Evolutionary conservation across 192 early-diverging fungal genomes (phyloP).

Genomic region (Linnemannia elongata): DNA sequence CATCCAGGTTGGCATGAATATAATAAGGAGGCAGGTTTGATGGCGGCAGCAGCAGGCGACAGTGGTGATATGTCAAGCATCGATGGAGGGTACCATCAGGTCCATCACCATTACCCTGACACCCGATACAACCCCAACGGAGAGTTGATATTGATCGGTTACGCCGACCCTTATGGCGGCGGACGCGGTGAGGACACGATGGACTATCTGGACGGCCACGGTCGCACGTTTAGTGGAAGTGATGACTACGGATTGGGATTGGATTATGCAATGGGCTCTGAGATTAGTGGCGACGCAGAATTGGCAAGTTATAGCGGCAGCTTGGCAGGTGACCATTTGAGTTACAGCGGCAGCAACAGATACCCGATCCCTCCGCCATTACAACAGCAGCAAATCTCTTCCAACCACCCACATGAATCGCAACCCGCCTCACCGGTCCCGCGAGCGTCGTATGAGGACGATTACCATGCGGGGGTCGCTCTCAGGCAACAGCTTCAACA

Average conservation of each 20-base stretch:
- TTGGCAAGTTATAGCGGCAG: not conserved
- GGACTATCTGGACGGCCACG: not conserved
- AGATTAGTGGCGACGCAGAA: not conserved
- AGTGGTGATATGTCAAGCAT: not conserved
- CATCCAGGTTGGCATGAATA: conserved; percentile 25
- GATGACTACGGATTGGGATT: not conserved
- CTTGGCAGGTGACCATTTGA: not conserved
- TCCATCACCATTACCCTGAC: not conserved
- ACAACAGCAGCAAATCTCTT: not conserved
- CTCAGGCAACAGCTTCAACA: not conserved
- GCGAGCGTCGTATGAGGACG: not conserved
- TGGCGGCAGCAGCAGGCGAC: not conserved
- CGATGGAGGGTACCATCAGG: not conserved
- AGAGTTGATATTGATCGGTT: not conserved
- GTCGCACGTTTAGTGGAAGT: not conserved
- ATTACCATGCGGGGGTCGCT: not conserved
- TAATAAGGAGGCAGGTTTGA: not conserved
- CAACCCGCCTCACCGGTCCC: not conserved
- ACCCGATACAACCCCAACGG: not conserved
- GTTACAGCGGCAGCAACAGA: not conserved
- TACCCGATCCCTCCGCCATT: not conserved
- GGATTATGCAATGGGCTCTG: not conserved
- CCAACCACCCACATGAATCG: not conserved
- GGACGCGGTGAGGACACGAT: not conserved
- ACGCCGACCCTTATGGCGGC: not conserved